phyloP scores from a whole-genome alignment of 164 flowering plant species.

The Dillenia suffruticosa region DNA sequence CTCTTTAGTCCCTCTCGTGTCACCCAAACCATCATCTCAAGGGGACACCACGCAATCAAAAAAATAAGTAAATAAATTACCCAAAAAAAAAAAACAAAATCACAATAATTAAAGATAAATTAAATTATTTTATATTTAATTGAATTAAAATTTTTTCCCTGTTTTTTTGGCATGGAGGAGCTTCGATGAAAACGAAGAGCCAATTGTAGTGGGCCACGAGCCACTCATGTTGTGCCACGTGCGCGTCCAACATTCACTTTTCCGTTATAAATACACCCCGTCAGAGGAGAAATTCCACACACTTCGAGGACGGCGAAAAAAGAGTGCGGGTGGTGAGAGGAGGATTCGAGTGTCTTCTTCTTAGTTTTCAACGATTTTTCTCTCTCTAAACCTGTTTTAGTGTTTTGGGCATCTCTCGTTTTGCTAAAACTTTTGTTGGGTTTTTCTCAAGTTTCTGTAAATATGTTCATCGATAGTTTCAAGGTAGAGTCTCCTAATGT shows the following conservation, averaged over 20 bases:
- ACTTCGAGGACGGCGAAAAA: neutral
- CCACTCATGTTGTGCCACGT: neutral
- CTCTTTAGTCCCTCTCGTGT: no score
- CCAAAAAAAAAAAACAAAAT: no score
- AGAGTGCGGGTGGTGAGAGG: neutral
- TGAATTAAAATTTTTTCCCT: no score
- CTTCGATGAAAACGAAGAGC: no score
- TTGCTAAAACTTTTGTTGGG: neutral
- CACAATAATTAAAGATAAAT: no score
- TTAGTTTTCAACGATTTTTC: neutral
- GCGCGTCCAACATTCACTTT: neutral
- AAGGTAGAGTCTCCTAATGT: slow-evolving; percentile 92
- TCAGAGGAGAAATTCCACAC: neutral
- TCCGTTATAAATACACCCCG: neutral
- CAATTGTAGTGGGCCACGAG: neutral
- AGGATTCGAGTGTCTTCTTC: neutral
- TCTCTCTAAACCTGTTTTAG: no score
- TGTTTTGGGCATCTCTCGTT: no score
- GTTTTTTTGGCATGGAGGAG: no score
- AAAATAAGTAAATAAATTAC: no score
- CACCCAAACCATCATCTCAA: no score
- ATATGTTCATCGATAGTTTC: slow-evolving; percentile 89
- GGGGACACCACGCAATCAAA: no score
- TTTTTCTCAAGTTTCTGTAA: neutral
- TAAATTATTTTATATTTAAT: no score